Evolutionary conservation across 1,284 basidiomycete species (phyloP), one percentile per base, ranked within the genome.

Genomic region (Coniophora puteana): DNA sequence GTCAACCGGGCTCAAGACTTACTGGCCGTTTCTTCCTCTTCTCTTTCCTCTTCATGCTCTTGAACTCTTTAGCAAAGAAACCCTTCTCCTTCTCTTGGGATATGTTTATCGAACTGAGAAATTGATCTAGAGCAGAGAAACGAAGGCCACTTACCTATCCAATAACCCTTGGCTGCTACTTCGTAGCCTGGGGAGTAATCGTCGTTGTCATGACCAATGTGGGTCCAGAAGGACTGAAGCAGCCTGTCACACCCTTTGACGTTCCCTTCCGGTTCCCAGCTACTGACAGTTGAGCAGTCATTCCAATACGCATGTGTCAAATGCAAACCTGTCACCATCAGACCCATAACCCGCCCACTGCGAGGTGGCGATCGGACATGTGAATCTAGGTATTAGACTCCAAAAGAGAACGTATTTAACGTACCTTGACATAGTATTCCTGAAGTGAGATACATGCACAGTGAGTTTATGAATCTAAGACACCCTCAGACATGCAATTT

Each of bases 211-310:
- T 57, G 53, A 1, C 80, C 80, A n/a, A 85, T 51, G 41, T 81
- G 64, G 4, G 59, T 53, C 83, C 83, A 86, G 54, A 86, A 86
- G 44, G 75, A 76, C 17, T 55, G 45, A 22, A 84, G 57, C 4
- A 86, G 65, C 17, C 75, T 68, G 4, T 68, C 55, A 50, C 83
- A 85, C 13, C 67, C 62, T 32, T 56, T 49, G 4, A 83, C 65
- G 49, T 85, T 82, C 12, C 58, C 59, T 37, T 67, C 57, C 5
- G 83, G 83, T 43, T 85, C 83, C 83, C 83, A 85, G 46, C 83
- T 86, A 44, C 23, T 38, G 34, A 24, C n/a, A 20, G 49, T 30
- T 24, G 16, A 18, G 32, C 38, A n/a, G n/a, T n/a, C n/a, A n/a
- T n/a, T n/a, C n/a, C n/a, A n/a, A 25, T 11, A 20, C 38, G 18